Evolutionary conservation across 208 protist species (phyloP).

Genomic region (Trypanosomatidae sp.): DNA sequence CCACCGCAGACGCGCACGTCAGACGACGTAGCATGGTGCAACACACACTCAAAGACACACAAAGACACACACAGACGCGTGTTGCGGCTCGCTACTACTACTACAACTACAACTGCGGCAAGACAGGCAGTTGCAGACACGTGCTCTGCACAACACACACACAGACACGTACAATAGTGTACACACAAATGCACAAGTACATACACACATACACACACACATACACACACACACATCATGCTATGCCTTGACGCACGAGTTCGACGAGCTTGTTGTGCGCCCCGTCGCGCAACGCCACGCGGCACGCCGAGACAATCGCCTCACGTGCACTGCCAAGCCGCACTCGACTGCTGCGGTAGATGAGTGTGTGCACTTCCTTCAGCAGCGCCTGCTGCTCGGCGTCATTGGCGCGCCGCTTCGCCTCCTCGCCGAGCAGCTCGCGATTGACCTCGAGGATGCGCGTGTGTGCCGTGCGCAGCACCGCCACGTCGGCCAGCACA

Average conservation of each 20-base stretch:
- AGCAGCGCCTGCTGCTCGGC: slow-evolving; percentile 71
- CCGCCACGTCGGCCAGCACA: slow-evolving; percentile 71
- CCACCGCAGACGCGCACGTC: too few species aligned
- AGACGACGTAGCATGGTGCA: too few species aligned
- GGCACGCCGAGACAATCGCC: slow-evolving; percentile 56
- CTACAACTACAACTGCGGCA: too few species aligned
- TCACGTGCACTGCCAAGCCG: slow-evolving; percentile 53
- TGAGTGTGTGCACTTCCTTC: slow-evolving; percentile 88
- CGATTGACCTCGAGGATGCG: slow-evolving; percentile 75
- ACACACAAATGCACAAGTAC: too few species aligned
- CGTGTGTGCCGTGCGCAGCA: slow-evolving; percentile 73
- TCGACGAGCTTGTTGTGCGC: slow-evolving; percentile 60
- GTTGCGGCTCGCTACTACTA: too few species aligned
- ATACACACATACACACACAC: too few species aligned
- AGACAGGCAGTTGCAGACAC: too few species aligned
- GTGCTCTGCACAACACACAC: too few species aligned
- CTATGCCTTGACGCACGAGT: slow-evolving; percentile 58
- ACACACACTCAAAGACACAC: too few species aligned
- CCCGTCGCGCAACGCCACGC: slow-evolving; percentile 77
- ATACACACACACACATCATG: too few species aligned
- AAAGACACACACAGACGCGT: too few species aligned
- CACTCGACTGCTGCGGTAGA: slow-evolving; percentile 82
- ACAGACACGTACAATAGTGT: too few species aligned
- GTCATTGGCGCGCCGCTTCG: slow-evolving; percentile 89
- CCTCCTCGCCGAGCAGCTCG: slow-evolving; percentile 87